Evolutionary conservation across 2,329 filamentous ascomycete genomes (phyloP).

Genomic region (Penicillium sp.): DNA sequence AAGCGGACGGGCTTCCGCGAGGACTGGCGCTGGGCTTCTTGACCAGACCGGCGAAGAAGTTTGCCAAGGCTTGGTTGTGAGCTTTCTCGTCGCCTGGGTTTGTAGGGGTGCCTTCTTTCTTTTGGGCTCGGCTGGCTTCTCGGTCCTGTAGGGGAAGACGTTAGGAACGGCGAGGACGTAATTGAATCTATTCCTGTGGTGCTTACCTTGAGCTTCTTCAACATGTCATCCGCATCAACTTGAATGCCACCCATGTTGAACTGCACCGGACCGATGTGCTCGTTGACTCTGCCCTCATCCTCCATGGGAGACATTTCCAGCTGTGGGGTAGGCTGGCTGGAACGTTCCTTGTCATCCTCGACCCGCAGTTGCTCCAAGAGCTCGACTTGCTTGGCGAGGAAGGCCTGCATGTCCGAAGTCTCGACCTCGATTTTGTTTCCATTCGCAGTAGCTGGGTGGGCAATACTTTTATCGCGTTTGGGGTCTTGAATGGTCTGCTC

Average conservation of each 20-base stretch:
- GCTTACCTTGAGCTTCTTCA: constrained; percentile 78
- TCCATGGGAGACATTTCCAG: constrained; percentile 41
- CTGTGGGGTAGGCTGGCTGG: constrained; percentile 37
- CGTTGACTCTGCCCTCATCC: constrained; percentile 56
- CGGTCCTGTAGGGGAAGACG: constrained; percentile 39
- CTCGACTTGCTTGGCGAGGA: constrained; percentile 73
- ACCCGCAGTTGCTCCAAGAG: constrained; percentile 67
- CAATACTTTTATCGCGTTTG: constrained; percentile 62
- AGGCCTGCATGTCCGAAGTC: constrained; percentile 74
- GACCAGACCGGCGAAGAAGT: constrained; percentile 62
- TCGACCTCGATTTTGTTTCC: constrained; percentile 58
- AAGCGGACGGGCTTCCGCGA: constrained; percentile 41
- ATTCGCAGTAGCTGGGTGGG: constrained; percentile 52
- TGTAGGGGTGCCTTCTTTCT: constrained; percentile 34
- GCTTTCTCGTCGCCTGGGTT: constrained; percentile 50
- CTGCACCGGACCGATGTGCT: constrained; percentile 90
- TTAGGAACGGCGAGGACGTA: constrained; percentile 12
- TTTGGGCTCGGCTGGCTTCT: constrained; percentile 44
- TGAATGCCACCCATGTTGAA: constrained; percentile 99
- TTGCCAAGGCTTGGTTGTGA: constrained; percentile 62
- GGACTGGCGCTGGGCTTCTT: constrained; percentile 50
- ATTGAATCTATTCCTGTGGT: background rate
- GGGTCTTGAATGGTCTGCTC: constrained; percentile 79
- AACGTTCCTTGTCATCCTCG: constrained; percentile 55
- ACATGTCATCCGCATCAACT: constrained; percentile 90